A percentile compares a stretch with the other conserved stretches of the same genome.
phyloP scores from a whole-genome alignment of 768 basidiomycete genomes.

The Leccinellum luteum region DNA sequence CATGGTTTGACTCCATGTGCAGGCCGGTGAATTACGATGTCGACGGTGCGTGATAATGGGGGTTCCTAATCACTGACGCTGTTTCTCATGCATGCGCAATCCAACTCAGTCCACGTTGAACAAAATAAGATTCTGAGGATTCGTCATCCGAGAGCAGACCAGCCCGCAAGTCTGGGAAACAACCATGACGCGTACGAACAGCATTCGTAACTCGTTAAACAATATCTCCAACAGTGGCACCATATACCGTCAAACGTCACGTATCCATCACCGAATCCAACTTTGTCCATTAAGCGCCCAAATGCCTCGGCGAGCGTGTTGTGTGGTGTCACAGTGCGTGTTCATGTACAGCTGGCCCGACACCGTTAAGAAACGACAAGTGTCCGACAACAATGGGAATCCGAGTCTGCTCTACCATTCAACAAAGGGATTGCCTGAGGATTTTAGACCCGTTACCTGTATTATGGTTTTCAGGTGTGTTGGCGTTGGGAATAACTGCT shows the following conservation, averaged over 20 bases:
- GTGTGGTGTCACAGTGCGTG: not conserved
- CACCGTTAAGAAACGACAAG: not conserved
- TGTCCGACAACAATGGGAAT: not conserved
- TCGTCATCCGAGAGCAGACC: not conserved
- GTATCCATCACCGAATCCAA: not conserved
- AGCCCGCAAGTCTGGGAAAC: not conserved
- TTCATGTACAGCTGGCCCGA: not conserved
- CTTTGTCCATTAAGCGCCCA: not conserved
- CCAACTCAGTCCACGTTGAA: not conserved
- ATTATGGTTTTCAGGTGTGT: not conserved
- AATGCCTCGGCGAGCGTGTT: not conserved
- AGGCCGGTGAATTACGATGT: not conserved
- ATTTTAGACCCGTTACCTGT: not conserved
- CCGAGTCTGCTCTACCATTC: not conserved
- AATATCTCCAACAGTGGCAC: not conserved
- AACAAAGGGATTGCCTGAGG: not conserved
- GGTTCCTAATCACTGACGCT: not conserved
- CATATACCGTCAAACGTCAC: not conserved
- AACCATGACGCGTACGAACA: not conserved
- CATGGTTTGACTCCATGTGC: not conserved
- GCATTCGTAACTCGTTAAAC: not conserved
- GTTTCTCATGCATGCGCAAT: too few species aligned
- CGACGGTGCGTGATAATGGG: too few species aligned
- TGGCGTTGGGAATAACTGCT: not conserved
- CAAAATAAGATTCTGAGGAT: not conserved